Evolutionary conservation across 106 monocot genomes (phyloP), one percentile per base, ranked within the genome.

Genomic region (Chionographis japonica): DNA sequence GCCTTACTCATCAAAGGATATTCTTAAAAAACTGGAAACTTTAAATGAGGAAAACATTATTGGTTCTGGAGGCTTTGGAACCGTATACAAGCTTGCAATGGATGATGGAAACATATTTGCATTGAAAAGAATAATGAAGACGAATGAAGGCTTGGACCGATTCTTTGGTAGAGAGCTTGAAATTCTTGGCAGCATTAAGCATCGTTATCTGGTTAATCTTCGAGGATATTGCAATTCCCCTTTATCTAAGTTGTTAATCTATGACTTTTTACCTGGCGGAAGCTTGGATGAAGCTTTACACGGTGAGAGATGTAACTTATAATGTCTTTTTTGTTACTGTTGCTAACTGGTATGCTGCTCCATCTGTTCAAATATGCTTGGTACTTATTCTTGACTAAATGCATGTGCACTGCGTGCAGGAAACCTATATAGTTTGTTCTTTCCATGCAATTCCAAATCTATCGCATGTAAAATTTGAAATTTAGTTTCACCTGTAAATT

Each of bases 161-260:
- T 85, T 92, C 52, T 97, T 97, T 81, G 97, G 89, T 68, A 79
- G 92, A 41, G 97, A 97, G 68, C 92, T 97, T 77, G 92, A 97
- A 70, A 97, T 97, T 75, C 82, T 97, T 74, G 97, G 97, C 17
- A 89, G 97, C 62, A 92, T 92, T 16, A 97, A 97, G 60, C 97
- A 97, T 75, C 92, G 92, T 9, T 92, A 97, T 90, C 70, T 97
- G 71, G 97, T 97, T 40, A 97, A 97, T 81, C 80, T 97, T 20
- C 84, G 97, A 10, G 97, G 97, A 6, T 97, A 97, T 73, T 97
- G 97, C 80, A 97, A 97, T 79, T 87, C 97, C 50, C 89, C 97
- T 54, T 82, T 83, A 20, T 89, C 92, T 12, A 89, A 97, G 80
- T 66, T 97, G 58, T 81, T 97, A 43, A 78, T 97, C 19, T 97